A percentile compares a stretch with the other conserved stretches of the same genome.
phyloP scores from a whole-genome alignment of 805 yeast genomes.

The Dipodascus geniculatus region DNA sequence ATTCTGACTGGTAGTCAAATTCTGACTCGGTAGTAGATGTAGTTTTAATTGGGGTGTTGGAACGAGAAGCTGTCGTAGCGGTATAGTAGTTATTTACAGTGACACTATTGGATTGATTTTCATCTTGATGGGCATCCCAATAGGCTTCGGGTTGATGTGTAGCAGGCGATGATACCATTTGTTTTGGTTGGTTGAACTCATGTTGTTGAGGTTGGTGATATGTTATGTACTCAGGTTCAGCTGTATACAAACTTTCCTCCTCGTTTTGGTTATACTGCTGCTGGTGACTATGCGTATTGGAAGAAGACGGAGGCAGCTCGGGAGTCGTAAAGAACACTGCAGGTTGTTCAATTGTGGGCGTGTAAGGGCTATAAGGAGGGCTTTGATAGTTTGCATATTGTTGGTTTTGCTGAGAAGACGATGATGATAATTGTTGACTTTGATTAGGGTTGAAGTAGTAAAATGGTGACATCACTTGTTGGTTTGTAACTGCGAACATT shows the following conservation, averaged over 20 bases:
- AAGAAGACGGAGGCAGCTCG: background rate
- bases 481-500: background rate
- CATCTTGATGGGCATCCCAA: background rate
- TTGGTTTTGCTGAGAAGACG: background rate
- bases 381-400: background rate
- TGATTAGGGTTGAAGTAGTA: background rate
- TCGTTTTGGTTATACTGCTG: background rate
- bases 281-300: background rate
- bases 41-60: background rate
- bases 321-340: background rate
- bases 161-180: background rate
- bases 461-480: background rate
- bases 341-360: background rate
- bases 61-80: background rate
- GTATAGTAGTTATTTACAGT: background rate
- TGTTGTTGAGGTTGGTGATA: background rate
- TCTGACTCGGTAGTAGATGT: background rate
- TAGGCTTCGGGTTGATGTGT: background rate
- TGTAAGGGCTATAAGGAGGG: background rate
- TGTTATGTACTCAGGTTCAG: slow-evolving; percentile 1
- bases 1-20: slow-evolving; percentile 1
- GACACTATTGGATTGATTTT: background rate
- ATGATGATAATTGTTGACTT: background rate
- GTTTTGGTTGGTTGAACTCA: background rate
- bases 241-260: background rate